Base-by-base conservation (phyloP, 2,329 filamentous ascomycete species). In the Fusarium sp. region DNA sequence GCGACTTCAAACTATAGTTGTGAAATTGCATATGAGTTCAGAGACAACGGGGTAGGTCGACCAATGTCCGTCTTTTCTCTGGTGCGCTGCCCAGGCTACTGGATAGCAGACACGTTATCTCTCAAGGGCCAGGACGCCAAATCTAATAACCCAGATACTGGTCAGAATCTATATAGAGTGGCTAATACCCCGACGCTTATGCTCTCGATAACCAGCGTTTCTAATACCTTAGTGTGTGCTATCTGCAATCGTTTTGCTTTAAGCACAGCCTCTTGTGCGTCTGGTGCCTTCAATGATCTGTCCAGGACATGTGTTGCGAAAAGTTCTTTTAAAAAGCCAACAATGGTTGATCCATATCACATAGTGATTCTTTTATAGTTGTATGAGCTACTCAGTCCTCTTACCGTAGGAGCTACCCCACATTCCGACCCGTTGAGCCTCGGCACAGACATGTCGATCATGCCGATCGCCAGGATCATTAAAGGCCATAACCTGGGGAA, bases 1-100 rank as follows among this genome's bases (percentile, higher is more conserved):
- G 84, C 6, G 92, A 94, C 77, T 95, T 96, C 75, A 96, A 96
- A 79, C 81, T 96, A 46, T 94, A 76, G 63, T 59, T 6, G 14
- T 24, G 24, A 24, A 24, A 6, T 6, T 24, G 6, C 24, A 16
- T 14, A 8, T 7, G 5, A 7, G 8, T 22, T 14, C 3, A 27
- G 27, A 18, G 34, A 32, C 15, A 22, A 24, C 16, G 14, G 3
- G 12, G 27, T 22, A n/a, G 20, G 20, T n/a, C 30, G 15, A 11
- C 27, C 27, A 8, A 18, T 4, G 24, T 18, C 20, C 6, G 6
- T n/a, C 10, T 38, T n/a, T 7, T 12, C 18, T 38, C 18, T 7
- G 6, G 18, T 9, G n/a, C 20, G 27, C 16, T 16, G 14, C 8
- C 27, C 14, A 18, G 9, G 5, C 34, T 38, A 38, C 18, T 38